phyloP scores from a whole-genome alignment of 2,329 filamentous ascomycete species.

The Tetracladium maxilliforme region DNA sequence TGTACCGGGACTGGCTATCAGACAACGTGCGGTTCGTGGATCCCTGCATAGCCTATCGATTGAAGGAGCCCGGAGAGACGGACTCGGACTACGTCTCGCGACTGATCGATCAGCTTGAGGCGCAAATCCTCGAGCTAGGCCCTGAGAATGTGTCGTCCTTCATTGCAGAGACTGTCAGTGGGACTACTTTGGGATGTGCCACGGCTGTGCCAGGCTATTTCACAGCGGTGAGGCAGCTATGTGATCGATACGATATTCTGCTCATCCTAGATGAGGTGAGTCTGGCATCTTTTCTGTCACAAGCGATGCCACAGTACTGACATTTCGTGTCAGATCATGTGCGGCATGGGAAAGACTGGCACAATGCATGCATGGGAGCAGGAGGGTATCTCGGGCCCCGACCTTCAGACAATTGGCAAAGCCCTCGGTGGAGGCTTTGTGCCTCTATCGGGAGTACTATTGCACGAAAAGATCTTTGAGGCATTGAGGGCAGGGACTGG shows the following conservation, averaged over 20 bases:
- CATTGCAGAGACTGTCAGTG: slow-evolving; percentile 52
- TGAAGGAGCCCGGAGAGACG: slow-evolving; percentile 30
- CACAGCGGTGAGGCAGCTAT: slow-evolving; percentile 49
- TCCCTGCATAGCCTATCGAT: slow-evolving; percentile 50
- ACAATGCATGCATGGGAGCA: slow-evolving; percentile 40
- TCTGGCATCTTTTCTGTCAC: no score
- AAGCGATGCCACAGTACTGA: no score
- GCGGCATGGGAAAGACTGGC: slow-evolving; percentile 35
- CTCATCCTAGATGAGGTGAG: slow-evolving; percentile 72
- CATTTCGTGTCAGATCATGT: no score
- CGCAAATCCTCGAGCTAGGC: slow-evolving; percentile 43
- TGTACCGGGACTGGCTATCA: slow-evolving; percentile 42
- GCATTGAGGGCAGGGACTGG: slow-evolving; percentile 23
- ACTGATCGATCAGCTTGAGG: slow-evolving; percentile 46
- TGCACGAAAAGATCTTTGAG: slow-evolving; percentile 33
- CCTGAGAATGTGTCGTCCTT: slow-evolving; percentile 51
- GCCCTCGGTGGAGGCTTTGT: slow-evolving; percentile 49
- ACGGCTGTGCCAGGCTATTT: slow-evolving; percentile 55
- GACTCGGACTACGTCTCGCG: slow-evolving; percentile 38
- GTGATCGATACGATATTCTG: slow-evolving; percentile 55
- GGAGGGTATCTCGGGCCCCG: slow-evolving; percentile 31
- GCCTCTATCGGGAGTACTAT: slow-evolving; percentile 44
- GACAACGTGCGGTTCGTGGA: slow-evolving; percentile 39
- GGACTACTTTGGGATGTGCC: slow-evolving; percentile 56
- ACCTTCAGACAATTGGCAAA: slow-evolving; percentile 54